Percentiles rank a stretch among this genome's conserved stretches.
Evolutionary conservation across 1,139 yeast genomes (phyloP).

Genomic region (Pichia sp.): DNA sequence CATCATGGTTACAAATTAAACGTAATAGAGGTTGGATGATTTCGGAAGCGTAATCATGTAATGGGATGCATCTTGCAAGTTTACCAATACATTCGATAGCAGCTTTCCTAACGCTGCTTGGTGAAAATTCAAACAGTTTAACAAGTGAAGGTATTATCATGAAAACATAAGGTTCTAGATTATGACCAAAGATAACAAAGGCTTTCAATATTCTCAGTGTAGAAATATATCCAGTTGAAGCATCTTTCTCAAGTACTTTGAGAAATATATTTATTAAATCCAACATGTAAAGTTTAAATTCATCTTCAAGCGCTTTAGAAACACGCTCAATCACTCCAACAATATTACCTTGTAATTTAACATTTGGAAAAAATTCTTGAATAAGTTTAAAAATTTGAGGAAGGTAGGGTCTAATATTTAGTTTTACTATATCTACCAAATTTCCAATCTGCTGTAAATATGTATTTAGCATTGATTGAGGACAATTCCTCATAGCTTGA

Average conservation of each 20-base stretch:
- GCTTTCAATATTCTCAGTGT: slow-evolving; percentile 76
- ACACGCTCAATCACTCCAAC: slow-evolving; percentile 77
- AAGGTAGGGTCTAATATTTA: slow-evolving; percentile 80
- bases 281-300: slow-evolving; percentile 78
- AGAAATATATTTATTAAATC: slow-evolving; percentile 69
- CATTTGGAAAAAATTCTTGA: slow-evolving; percentile 63
- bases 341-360: slow-evolving; percentile 69
- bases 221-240: slow-evolving; percentile 53
- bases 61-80: slow-evolving; percentile 61
- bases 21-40: slow-evolving; percentile 82
- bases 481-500: slow-evolving; percentile 78
- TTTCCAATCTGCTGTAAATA: slow-evolving; percentile 85
- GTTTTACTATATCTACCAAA: slow-evolving; percentile 74
- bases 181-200: slow-evolving; percentile 82
- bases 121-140: slow-evolving; percentile 61
- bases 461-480: slow-evolving; percentile 75
- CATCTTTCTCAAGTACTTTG: slow-evolving; percentile 73
- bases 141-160: slow-evolving; percentile 80
- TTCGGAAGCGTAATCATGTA: slow-evolving; percentile 86
- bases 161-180: slow-evolving; percentile 83
- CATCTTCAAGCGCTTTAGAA: slow-evolving; percentile 83
- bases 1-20: slow-evolving; percentile 46
- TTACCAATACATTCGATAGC: slow-evolving; percentile 85
- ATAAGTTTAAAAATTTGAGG: slow-evolving; percentile 71
- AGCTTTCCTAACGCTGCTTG: slow-evolving; percentile 50